Conservation (phyloP, 2,329 filamentous ascomycete species). For the Penicillium sp. region DNA sequence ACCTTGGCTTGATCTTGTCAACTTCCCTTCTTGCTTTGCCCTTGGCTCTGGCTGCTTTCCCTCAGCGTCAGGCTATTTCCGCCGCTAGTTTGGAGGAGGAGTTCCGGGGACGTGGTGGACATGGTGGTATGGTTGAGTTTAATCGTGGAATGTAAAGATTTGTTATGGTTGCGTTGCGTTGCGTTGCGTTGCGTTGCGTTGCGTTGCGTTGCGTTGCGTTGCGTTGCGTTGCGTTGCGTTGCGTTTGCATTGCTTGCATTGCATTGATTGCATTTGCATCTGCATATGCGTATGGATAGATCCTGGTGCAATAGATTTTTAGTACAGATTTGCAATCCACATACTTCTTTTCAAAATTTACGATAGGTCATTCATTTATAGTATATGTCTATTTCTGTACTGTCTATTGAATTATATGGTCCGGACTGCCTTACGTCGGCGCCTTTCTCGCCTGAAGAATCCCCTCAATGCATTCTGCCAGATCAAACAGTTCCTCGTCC, state of each 20-base stretch:
- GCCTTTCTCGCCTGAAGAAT: conserved; percentile 51
- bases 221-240: neutral
- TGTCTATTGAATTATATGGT: no score
- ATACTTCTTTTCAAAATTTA: no score
- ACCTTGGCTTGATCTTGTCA: conserved; percentile 81
- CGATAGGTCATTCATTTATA: no score
- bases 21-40: conserved; percentile 90
- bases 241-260: conserved; percentile 8
- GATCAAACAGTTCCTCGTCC: conserved; percentile 58
- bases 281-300: conserved; percentile 5
- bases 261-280: neutral
- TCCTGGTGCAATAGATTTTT: neutral
- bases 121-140: conserved; percentile 86
- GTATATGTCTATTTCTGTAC: no score
- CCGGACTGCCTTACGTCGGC: conserved; percentile 46
- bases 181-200: conserved; percentile 1
- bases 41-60: conserved; percentile 87
- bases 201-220: conserved; percentile 5
- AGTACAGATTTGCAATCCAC: neutral
- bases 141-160: conserved; percentile 87
- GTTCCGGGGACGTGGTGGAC: conserved; percentile 80
- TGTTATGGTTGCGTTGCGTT: conserved; percentile 1
- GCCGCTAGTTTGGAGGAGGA: conserved; percentile 79
- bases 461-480: conserved; percentile 58
- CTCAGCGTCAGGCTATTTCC: conserved; percentile 81